Conservation (phyloP, 2,329 filamentous ascomycete species). For the Cladophialophora carrionii region DNA sequence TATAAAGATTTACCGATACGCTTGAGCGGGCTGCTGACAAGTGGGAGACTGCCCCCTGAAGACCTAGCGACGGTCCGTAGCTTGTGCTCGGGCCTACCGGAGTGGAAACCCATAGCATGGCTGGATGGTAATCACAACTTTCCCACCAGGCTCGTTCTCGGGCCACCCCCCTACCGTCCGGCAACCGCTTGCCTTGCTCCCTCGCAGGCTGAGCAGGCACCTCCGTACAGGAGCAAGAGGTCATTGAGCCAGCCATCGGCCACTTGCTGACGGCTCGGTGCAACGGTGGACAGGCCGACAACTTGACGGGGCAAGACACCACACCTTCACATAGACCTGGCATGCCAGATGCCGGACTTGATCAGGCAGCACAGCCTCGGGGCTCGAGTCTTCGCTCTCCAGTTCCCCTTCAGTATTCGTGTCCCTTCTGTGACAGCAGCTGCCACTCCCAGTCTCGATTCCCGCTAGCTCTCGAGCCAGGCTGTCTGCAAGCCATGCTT, state of each 20-base stretch:
- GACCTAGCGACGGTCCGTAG: neutral
- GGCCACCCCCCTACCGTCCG: too few species aligned
- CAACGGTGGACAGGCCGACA: constrained; percentile 8
- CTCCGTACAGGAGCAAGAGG: neutral
- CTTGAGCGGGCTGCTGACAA: neutral
- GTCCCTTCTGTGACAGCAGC: neutral
- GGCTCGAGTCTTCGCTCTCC: neutral
- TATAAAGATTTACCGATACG: neutral
- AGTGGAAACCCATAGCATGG: neutral
- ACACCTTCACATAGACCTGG: neutral
- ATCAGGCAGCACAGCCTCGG: constrained; percentile 5
- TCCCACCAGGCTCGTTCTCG: neutral
- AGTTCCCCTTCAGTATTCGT: neutral
- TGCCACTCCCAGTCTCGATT: constrained; percentile 7
- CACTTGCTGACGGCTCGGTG: constrained; percentile 1
- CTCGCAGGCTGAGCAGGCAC: neutral
- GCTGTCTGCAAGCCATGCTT: neutral
- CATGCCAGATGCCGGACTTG: constrained; percentile 4
- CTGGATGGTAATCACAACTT: neutral
- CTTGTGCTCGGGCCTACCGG: neutral
- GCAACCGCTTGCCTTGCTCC: neutral
- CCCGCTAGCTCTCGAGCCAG: neutral
- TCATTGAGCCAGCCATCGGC: neutral
- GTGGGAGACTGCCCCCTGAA: neutral
- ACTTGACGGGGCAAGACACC: neutral